Evolutionary conservation across 805 yeast genomes (phyloP), one percentile per base, ranked within the genome.

Genomic region (Pichia scutulata): DNA sequence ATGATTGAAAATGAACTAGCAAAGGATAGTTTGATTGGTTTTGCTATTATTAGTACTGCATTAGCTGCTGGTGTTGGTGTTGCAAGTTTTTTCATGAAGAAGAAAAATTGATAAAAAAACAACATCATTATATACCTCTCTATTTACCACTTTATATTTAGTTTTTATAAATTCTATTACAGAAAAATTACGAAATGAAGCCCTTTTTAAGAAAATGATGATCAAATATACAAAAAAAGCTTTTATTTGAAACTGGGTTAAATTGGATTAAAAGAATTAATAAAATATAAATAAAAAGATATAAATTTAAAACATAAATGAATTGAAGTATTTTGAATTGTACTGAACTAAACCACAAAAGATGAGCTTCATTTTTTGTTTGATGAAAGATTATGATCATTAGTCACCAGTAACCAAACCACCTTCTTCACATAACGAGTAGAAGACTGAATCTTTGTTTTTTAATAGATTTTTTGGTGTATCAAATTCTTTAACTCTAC

Each of bases 1-100:
- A 83, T 84, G 61, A 86, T 93, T 23, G 96, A 89, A 53, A 90
- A 84, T 57, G 85, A 82, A 62, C 80, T 93, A 40, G 85, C 95
- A 30, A 80, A 77, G 57, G 97, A 95, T 62, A 96, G 97, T 0
- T 71, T 92, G 50, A 78, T 89, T 52, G 98, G 98, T 1, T 70
- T 92, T 48, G 96, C 96, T 0, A 73, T 93, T 25, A 83, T 89
- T 0, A 86, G 95, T 24, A 96, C 97, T 19, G 81, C 81, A 4
- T 73, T 92, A 44, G 97, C 97, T 1, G 76, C 87, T 3, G 93
- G 92, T 6, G 86, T 90, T 0, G 90, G 68, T 36, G 46, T 64
- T 23, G 64, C 66, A 12, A 55, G 66, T 39, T 42, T 40, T 41
- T 51, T 51, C n/a, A 13, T 47, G 33, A 51, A 24, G 36, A 45